A percentile compares a stretch with the other conserved stretches of the same genome.
phyloP scores from a whole-genome alignment of 2,329 filamentous ascomycete genomes.

The Exophiala spinifera region DNA sequence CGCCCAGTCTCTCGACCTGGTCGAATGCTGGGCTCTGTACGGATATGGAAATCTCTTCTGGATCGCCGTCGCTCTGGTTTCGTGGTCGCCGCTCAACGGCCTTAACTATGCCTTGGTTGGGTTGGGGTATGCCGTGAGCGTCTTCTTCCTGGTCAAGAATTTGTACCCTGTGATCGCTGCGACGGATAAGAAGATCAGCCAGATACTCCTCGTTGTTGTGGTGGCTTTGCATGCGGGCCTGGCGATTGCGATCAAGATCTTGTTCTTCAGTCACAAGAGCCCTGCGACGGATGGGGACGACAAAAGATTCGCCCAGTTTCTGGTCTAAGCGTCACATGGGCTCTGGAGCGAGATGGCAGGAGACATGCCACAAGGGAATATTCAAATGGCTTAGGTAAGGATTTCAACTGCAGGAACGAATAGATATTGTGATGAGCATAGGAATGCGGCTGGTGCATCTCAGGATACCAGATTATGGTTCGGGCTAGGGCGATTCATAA shows the following conservation, averaged over 20 bases:
- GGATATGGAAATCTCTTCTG: constrained; percentile 96
- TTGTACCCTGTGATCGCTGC: constrained; percentile 88
- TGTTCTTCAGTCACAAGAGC: constrained; percentile 84
- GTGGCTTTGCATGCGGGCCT: constrained; percentile 84
- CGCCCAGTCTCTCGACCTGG: constrained; percentile 83
- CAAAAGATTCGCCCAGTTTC: constrained; percentile 8
- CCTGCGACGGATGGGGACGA: constrained; percentile 46
- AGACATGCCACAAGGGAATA: not conserved
- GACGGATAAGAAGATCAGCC: constrained; percentile 87
- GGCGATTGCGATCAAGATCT: constrained; percentile 87
- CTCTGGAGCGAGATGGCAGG: not conserved
- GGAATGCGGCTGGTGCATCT: too few species aligned
- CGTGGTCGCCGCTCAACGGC: constrained; percentile 79
- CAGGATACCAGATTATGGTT: too few species aligned
- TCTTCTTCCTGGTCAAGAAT: constrained; percentile 79
- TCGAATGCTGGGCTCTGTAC: constrained; percentile 94
- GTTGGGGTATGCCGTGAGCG: constrained; percentile 78
- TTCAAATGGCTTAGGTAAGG: not conserved
- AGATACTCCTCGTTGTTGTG: constrained; percentile 79
- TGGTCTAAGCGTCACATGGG: not conserved
- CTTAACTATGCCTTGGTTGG: constrained; percentile 94
- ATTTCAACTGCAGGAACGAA: not conserved
- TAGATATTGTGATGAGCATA: not conserved
- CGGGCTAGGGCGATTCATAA: too few species aligned
- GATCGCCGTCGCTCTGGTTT: constrained; percentile 90